Evolutionary conservation across 2,329 filamentous ascomycete species (phyloP).

Genomic region (Pestalotiopsis sp.): DNA sequence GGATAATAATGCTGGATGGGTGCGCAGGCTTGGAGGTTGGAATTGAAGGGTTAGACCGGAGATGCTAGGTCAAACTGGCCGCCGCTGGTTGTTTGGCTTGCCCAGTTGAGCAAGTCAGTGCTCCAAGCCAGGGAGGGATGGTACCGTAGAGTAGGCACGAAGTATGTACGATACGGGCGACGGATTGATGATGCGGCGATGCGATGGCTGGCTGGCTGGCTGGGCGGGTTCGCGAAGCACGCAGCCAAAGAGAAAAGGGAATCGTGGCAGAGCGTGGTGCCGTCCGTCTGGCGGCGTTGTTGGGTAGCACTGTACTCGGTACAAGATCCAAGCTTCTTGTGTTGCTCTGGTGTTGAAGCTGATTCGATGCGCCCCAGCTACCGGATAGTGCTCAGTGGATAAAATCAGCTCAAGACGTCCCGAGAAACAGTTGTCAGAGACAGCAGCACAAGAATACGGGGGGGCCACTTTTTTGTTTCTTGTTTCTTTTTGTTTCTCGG

Average conservation of each 20-base stretch:
- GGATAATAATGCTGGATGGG: slow-evolving; percentile 4
- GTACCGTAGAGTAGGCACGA: no score
- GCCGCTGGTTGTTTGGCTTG: not conserved
- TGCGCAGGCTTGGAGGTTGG: not conserved
- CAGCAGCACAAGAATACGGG: slow-evolving; percentile 2
- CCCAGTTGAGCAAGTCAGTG: slow-evolving; percentile 8
- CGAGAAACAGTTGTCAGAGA: not conserved
- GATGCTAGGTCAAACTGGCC: slow-evolving; percentile 4
- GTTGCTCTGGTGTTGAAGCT: not conserved
- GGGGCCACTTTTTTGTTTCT: not conserved
- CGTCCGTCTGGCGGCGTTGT: not conserved
- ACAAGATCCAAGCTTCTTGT: slow-evolving; percentile 9
- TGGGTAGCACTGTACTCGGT: slow-evolving; percentile 8
- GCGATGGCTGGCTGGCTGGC: slow-evolving; percentile 5
- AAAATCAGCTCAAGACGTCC: not conserved
- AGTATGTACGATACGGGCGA: not conserved
- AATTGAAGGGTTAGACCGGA: slow-evolving; percentile 8
- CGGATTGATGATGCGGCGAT: not conserved
- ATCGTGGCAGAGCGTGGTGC: no score
- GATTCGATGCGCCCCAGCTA: not conserved
- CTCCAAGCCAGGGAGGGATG: not conserved
- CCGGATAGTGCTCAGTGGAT: slow-evolving; percentile 3
- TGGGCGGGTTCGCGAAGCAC: not conserved
- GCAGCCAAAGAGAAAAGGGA: no score
- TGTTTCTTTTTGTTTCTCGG: not conserved